Evolutionary conservation across 352 stramenopile species (phyloP), one percentile per base, ranked within the genome.

Genomic region (Pythium myriotylum): DNA sequence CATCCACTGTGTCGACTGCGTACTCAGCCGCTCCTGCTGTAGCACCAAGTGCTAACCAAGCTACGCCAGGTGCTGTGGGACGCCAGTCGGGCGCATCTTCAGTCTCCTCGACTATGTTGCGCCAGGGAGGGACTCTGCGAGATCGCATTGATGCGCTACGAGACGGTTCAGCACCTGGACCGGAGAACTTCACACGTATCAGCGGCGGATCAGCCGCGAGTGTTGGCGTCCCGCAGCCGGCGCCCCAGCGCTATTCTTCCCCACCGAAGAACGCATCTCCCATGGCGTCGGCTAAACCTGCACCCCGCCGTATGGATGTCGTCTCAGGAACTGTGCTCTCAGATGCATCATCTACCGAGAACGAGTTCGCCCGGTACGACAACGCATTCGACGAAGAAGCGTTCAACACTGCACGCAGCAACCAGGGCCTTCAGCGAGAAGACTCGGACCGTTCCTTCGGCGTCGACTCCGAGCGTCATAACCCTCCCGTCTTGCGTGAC

Each of bases 121-220:
- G 51, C 0, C 49, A 72, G 2, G 26, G 41, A 13, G 59, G 27
- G 13, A 88, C 81, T 26, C 68, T 91, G 35, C 79, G 81, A 20
- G 72, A 84, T 45, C 76, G 79, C 17, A 91, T 91, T 39, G 76
- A 89, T 32, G 81, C 77, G 10, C 61, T 91, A 26, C 66, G 81
- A 14, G 77, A 86, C 40, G 73, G 77, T 24, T 66, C 59, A n/a
- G 10, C 52, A 8, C 49, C 37, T 20, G 43, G 76, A 14, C 68
- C 79, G 29, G 83, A 85, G 54, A 70, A 79, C 35, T 70, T 84
- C 62, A 77, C 69, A 4, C 74, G 77, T n/a, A 77, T 84, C 29
- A 88, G 77, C 50, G 49, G 73, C 9, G 62, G 60, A 24, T 66
- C 69, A 8, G 47, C 66, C 33, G 56, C 56, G 16, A 55, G 41